Evolutionary conservation across 2,329 filamentous ascomycete genomes (phyloP).

Genomic region (Penicillium sp.): DNA sequence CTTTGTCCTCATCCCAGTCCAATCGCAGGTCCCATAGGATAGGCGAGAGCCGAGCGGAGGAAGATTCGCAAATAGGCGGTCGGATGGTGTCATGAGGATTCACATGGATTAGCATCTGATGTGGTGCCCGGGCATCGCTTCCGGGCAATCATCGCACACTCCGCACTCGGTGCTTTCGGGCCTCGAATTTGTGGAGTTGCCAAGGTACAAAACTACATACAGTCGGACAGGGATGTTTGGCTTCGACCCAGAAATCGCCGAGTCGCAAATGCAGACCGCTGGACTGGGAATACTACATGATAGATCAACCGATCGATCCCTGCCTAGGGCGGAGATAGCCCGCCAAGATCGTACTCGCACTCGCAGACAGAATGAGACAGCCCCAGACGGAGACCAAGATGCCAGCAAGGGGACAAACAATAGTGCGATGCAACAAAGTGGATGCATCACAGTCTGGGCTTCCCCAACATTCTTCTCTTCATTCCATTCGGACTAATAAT

Average conservation of each 20-base stretch:
- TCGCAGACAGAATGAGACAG: neutral
- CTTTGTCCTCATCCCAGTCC: neutral
- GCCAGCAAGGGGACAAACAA: neutral
- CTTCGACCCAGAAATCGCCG: neutral
- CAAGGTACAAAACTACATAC: neutral
- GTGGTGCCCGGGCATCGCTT: neutral
- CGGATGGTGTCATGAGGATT: constrained; percentile 11
- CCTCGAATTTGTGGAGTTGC: neutral
- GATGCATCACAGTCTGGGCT: constrained; percentile 2
- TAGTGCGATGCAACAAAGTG: neutral
- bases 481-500: neutral
- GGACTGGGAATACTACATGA: neutral
- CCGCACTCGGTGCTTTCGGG: neutral
- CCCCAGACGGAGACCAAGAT: neutral
- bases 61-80: neutral
- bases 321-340: neutral
- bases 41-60: constrained; percentile 19
- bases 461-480: neutral
- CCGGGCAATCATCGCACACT: neutral
- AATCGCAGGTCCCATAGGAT: constrained; percentile 1
- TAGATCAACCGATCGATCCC: neutral
- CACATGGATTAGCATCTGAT: neutral
- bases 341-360: neutral
- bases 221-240: neutral
- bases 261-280: neutral